Percentiles rank a stretch among this genome's conserved stretches.
Evolutionary conservation across 1,284 basidiomycete species (phyloP).

Genomic region (Trametes polyzona): DNA sequence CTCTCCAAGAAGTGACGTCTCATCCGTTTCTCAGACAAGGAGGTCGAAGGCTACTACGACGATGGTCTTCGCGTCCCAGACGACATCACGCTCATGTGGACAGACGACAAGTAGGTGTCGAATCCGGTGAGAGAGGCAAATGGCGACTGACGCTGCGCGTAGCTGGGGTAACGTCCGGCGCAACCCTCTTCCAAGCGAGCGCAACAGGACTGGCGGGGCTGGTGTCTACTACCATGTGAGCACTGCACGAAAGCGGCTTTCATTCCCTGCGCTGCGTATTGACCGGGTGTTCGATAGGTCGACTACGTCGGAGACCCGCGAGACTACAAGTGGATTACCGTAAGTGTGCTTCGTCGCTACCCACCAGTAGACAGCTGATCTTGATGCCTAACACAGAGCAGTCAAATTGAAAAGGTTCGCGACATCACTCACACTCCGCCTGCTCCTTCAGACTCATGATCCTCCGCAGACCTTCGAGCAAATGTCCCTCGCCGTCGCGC

Average conservation of each 20-base stretch:
- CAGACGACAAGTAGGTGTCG: slow-evolving; percentile 59
- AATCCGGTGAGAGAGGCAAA: background rate
- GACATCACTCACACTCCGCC: background rate
- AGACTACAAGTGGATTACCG: slow-evolving; percentile 66
- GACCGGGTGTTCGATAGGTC: background rate
- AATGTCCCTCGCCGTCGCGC: slow-evolving; percentile 61
- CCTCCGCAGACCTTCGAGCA: slow-evolving; percentile 55
- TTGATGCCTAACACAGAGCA: slow-evolving; percentile 17
- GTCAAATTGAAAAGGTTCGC: slow-evolving; percentile 33
- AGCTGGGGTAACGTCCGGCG: slow-evolving; percentile 67
- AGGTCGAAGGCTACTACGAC: slow-evolving; percentile 71
- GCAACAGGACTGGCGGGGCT: slow-evolving; percentile 63
- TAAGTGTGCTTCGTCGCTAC: slow-evolving; percentile 32
- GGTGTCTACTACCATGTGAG: slow-evolving; percentile 72
- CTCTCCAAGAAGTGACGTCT: background rate
- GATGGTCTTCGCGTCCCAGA: slow-evolving; percentile 59
- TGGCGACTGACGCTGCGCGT: background rate
- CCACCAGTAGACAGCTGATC: background rate
- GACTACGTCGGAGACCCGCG: slow-evolving; percentile 55
- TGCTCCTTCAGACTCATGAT: background rate
- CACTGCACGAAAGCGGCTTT: background rate
- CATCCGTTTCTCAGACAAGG: slow-evolving; percentile 48
- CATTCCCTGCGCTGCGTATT: background rate
- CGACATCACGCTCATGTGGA: slow-evolving; percentile 61
- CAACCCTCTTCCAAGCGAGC: slow-evolving; percentile 53